Evolutionary conservation across 140 eudicot genomes (phyloP).

Genomic region (Stevia rebaudiana): DNA sequence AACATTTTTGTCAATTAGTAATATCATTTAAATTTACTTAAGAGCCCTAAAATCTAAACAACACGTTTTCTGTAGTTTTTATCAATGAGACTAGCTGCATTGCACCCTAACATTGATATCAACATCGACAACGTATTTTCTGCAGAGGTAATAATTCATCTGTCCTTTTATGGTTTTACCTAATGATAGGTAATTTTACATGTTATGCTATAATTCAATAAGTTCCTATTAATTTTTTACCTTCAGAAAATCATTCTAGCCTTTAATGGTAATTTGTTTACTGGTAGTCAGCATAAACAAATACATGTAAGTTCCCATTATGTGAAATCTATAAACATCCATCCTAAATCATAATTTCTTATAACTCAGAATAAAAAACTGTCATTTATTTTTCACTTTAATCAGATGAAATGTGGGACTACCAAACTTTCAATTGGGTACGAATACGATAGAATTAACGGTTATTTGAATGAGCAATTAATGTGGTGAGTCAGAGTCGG

Average conservation of each 20-base stretch:
- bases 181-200: constrained; percentile 19
- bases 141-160: constrained; percentile 48
- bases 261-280: constrained; percentile 8
- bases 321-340: constrained; percentile 21
- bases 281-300: constrained; percentile 10
- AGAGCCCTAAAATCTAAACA: background rate
- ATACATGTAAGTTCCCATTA: constrained; percentile 6
- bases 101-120: constrained; percentile 76
- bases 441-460: constrained; percentile 18
- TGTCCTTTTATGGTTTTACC: constrained; percentile 21
- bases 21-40: background rate
- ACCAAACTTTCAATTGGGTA: constrained; percentile 19
- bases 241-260: background rate
- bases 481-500: constrained; percentile 20
- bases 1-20: background rate
- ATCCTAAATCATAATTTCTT: constrained; percentile 4
- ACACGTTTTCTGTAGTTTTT: constrained; percentile 41
- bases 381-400: constrained; percentile 24
- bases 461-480: constrained; percentile 21
- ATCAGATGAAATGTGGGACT: constrained; percentile 24
- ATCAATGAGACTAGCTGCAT: constrained; percentile 97
- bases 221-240: constrained; percentile 9
- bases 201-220: constrained; percentile 9
- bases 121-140: constrained; percentile 70
- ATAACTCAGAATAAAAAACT: constrained; percentile 18